Conservation (phyloP, 768 basidiomycete genomes). For the Favolaschia claudopus region DNA sequence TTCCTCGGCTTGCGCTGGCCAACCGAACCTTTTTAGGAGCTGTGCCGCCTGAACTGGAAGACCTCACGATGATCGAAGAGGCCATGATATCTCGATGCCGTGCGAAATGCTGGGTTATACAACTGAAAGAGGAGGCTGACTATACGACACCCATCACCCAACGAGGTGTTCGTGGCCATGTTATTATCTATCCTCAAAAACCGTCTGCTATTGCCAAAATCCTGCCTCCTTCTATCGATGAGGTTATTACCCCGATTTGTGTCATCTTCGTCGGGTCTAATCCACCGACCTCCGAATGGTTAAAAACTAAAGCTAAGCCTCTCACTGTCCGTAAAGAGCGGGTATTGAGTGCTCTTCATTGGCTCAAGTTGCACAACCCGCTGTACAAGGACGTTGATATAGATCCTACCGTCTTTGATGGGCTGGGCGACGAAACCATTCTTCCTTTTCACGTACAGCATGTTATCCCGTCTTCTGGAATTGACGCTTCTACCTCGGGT, state of each 20-base stretch:
- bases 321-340: constrained; percentile 20
- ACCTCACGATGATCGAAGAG: constrained; percentile 13
- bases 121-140: background rate
- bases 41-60: constrained; percentile 7
- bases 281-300: constrained; percentile 24
- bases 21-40: constrained; percentile 10
- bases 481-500: background rate
- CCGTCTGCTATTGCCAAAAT: constrained; percentile 17
- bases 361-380: constrained; percentile 31
- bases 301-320: constrained; percentile 30
- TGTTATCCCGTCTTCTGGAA: background rate
- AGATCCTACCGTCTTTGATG: constrained; percentile 7
- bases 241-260: constrained; percentile 29
- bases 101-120: constrained; percentile 9
- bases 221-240: constrained; percentile 29
- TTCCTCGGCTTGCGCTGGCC: background rate
- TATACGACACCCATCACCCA: constrained; percentile 8
- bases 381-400: constrained; percentile 28
- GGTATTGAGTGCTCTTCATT: constrained; percentile 30
- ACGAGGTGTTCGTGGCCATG: constrained; percentile 30
- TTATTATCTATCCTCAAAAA: constrained; percentile 33
- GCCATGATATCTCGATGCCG: constrained; percentile 17
- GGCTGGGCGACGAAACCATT: constrained; percentile 9
- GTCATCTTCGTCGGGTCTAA: constrained; percentile 33
- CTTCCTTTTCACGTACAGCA: constrained; percentile 26